phyloP scores from a whole-genome alignment of 106 monocot species.

The Xerophyta viscosa region DNA sequence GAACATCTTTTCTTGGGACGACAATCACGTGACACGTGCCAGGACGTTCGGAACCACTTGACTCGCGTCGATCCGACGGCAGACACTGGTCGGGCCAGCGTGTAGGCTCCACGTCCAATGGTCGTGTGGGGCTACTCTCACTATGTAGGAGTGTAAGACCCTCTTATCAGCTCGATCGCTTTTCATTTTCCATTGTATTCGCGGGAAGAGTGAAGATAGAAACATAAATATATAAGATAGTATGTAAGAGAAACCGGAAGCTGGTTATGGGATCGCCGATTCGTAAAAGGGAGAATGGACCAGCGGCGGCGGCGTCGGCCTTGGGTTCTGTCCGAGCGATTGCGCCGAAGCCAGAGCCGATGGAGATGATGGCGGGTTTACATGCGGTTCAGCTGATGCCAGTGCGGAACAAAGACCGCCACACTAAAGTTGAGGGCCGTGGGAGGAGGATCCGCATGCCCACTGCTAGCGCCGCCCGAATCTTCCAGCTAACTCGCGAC shows the following conservation, averaged over 20 bases:
- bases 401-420: conserved; percentile 30
- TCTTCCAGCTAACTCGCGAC: conserved; percentile 42
- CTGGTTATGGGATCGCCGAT: neutral
- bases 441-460: conserved; percentile 50
- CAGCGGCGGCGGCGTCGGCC: too few relatives aligned
- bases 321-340: neutral
- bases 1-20: too few relatives aligned
- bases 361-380: conserved; percentile 16
- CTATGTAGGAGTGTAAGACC: too few relatives aligned
- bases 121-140: too few relatives aligned
- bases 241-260: neutral
- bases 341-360: conserved; percentile 35
- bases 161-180: too few relatives aligned
- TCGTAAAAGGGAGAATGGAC: neutral
- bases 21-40: too few relatives aligned
- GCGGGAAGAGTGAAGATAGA: neutral
- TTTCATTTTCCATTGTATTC: neutral
- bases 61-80: too few relatives aligned
- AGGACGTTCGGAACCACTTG: too few relatives aligned
- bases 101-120: too few relatives aligned
- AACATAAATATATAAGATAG: too few relatives aligned
- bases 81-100: too few relatives aligned
- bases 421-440: conserved; percentile 42
- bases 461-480: conserved; percentile 28
- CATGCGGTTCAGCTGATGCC: conserved; percentile 7